A percentile compares a stretch with the other conserved stretches of the same genome.
Evolutionary conservation across 139 green algal species (phyloP).

Genomic region (Closterium sp.): DNA sequence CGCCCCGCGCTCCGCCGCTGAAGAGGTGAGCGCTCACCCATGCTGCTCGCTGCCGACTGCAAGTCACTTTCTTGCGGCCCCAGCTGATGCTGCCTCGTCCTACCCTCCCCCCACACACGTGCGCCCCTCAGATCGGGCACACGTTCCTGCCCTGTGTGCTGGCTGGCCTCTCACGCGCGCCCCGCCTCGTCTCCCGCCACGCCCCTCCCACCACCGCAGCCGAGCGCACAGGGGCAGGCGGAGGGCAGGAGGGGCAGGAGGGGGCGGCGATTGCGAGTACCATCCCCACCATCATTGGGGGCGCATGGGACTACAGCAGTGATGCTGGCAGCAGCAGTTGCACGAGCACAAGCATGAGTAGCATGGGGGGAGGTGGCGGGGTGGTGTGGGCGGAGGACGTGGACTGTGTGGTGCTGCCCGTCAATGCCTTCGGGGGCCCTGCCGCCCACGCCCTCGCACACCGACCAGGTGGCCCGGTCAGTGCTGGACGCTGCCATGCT

Average conservation of each 20-base stretch:
- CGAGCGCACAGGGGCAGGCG: not conserved
- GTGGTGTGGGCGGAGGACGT: conserved; percentile 44
- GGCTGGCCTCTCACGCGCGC: conserved; percentile 31
- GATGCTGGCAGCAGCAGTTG: not conserved
- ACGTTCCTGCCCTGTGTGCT: conserved; percentile 49
- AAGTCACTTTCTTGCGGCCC: not conserved
- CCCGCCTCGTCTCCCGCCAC: conserved; percentile 18
- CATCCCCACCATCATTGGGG: not conserved
- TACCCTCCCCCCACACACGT: not conserved
- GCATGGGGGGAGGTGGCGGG: not conserved
- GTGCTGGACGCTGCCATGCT: too few species aligned
- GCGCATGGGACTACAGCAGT: not conserved
- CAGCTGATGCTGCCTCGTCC: not conserved
- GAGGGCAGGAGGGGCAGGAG: not conserved
- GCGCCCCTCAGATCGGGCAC: conserved; percentile 32
- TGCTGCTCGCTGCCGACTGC: too few species aligned
- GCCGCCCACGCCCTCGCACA: conserved; percentile 8
- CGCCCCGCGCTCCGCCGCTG: conserved; percentile 49
- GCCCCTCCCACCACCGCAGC: not conserved
- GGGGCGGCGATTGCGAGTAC: not conserved
- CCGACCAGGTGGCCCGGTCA: not conserved
- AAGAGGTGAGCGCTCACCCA: conserved; percentile 35
- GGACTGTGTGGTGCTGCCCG: conserved; percentile 44
- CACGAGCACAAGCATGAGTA: too few species aligned
- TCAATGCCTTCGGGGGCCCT: conserved; percentile 14